Evolutionary conservation across 163 green algal genomes (phyloP).

Genomic region (Volvox carteri): DNA sequence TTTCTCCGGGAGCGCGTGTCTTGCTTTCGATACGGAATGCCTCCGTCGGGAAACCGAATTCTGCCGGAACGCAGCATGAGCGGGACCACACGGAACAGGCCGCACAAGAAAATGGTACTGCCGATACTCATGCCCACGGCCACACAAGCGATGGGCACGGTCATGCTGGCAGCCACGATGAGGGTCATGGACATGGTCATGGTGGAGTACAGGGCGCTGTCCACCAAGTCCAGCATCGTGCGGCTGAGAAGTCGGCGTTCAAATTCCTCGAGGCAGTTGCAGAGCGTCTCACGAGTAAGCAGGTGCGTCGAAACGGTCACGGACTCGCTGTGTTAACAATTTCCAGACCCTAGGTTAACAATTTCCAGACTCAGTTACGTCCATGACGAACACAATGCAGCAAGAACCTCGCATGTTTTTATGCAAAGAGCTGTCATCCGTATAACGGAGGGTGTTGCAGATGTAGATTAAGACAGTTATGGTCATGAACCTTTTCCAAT

Average conservation of each 20-base stretch:
- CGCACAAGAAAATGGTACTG: neutral
- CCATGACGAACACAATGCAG: too few species aligned
- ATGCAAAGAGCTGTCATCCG: too few species aligned
- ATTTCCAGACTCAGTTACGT: too few species aligned
- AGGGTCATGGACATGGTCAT: slow-evolving; percentile 21
- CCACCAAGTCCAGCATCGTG: slow-evolving; percentile 52
- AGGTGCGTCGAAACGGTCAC: slow-evolving; percentile 31
- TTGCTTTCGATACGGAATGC: slow-evolving; percentile 1
- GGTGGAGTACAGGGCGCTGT: slow-evolving; percentile 39
- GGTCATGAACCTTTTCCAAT: too few species aligned
- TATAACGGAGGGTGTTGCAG: too few species aligned
- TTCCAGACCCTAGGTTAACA: too few species aligned
- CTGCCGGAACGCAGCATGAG: slow-evolving; percentile 12
- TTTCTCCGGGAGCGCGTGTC: neutral
- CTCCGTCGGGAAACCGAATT: neutral
- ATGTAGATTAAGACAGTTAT: too few species aligned
- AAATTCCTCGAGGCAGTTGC: slow-evolving; percentile 41
- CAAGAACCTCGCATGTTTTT: too few species aligned
- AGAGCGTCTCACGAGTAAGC: slow-evolving; percentile 48
- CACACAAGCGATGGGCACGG: neutral
- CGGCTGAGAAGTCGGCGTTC: slow-evolving; percentile 51
- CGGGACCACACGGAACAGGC: neutral
- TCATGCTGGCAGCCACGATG: neutral
- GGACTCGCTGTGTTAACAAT: neutral
- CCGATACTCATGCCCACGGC: neutral